These are phyloP conservation scores for Guadua angustifolia DNA, from an alignment of 176 grass and related monocot genomes.

Conservation along the genomic window DNA sequence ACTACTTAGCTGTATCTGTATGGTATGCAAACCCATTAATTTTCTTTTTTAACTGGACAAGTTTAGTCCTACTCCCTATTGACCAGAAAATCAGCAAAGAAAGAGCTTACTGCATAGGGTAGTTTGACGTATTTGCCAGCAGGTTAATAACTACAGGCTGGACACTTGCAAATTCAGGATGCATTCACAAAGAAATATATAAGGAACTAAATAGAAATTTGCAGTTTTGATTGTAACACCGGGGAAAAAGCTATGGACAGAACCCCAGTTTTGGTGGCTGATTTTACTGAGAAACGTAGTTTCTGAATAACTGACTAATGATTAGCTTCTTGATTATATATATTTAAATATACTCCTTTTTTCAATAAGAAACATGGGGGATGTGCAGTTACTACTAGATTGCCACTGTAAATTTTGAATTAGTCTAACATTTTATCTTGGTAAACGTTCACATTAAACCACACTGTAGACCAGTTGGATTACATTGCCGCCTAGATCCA, in stretches of 20 bases:
- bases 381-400: too few species aligned
- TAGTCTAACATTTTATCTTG: not conserved
- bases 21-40: not conserved
- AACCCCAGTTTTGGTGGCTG: too few species aligned
- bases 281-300: too few species aligned
- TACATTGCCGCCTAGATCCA: not conserved
- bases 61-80: not conserved
- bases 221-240: too few species aligned
- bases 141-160: not conserved
- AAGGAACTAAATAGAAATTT: not conserved
- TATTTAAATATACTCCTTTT: too few species aligned
- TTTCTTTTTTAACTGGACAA: not conserved
- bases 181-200: not conserved
- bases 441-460: not conserved
- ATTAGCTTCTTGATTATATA: not conserved
- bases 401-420: not conserved
- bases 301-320: too few species aligned
- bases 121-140: not conserved
- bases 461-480: not conserved
- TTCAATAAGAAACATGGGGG: too few species aligned
- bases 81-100: not conserved
- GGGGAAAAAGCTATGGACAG: too few species aligned
- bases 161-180: not conserved
- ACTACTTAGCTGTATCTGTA: not conserved
- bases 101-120: not conserved